Percentiles rank a stretch among this genome's conserved stretches.
Evolutionary conservation across 2,329 filamentous ascomycete species (phyloP).

Genomic region (Beauveria varroae): DNA sequence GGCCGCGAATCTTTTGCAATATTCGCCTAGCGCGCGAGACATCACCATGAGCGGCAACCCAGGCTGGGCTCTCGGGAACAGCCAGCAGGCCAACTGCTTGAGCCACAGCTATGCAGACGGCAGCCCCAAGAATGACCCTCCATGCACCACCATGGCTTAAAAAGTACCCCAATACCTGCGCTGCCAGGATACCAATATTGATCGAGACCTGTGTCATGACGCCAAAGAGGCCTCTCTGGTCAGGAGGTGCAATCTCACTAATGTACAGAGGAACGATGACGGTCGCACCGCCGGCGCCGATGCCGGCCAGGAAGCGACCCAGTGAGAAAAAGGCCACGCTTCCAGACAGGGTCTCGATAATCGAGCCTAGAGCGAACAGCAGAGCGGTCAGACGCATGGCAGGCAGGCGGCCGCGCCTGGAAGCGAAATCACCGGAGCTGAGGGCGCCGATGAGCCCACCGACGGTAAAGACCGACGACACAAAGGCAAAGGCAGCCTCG

Average conservation of each 20-base stretch:
- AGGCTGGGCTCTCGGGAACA: constrained; percentile 83
- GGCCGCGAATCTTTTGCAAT: constrained; percentile 70
- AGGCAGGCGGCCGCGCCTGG: constrained; percentile 64
- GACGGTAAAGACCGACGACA: constrained; percentile 85
- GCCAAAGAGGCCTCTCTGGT: constrained; percentile 70
- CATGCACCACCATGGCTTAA: constrained; percentile 72
- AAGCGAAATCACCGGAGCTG: constrained; percentile 69
- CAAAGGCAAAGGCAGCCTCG: constrained; percentile 70
- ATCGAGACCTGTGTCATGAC: constrained; percentile 87
- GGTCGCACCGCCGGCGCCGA: constrained; percentile 81
- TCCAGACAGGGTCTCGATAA: constrained; percentile 64
- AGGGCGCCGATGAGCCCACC: constrained; percentile 83
- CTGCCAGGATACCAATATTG: constrained; percentile 79
- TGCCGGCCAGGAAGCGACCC: constrained; percentile 71
- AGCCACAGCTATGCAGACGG: constrained; percentile 56
- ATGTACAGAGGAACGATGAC: constrained; percentile 95
- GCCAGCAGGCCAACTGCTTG: constrained; percentile 66
- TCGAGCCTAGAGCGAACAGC: constrained; percentile 68
- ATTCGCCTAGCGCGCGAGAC: constrained; percentile 54
- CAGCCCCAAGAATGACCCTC: constrained; percentile 74
- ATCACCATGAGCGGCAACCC: constrained; percentile 65
- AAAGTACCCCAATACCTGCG: constrained; percentile 82
- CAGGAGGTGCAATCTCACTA: constrained; percentile 75
- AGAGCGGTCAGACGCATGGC: constrained; percentile 71
- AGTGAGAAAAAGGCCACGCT: constrained; percentile 60